Base-by-base conservation (phyloP, 805 yeast species). In the Candida silvicultrix region DNA sequence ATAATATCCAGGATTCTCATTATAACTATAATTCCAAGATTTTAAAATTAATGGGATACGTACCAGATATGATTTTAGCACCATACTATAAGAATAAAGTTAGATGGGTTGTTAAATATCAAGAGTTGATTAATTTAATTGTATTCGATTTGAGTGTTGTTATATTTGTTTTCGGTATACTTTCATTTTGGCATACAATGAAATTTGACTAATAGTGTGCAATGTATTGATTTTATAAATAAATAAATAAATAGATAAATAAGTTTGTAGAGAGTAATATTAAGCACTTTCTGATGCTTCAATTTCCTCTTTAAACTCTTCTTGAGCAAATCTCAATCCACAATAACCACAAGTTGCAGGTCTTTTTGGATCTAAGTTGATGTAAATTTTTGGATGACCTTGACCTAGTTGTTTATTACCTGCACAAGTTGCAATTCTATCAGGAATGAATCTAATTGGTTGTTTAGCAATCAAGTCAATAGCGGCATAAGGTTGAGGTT, bases 351-450 rank as follows among this genome's bases (percentile, higher is more conserved):
- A 87, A 18, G 85, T 71, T 43, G 80, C 77, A 14, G 85, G 74
- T 49, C 80, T 78, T 37, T 88, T 84, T 61, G 79, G 81, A 63
- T 87, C 95, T 60, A 88, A 74, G 65, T 86, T 86, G 65, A 87
- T 86, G 63, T 68, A 87, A 20, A 87, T 79, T 63, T 83, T 84
- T 39, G 96, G 96, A 63, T 87, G 96, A 18, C 96, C 96, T 56
- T 80, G 85, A 57, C 78, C 80, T 19, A 69, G 71, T 11, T 85
- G 85, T 55, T 73, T 80, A 54, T 85, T 82, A 36, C 96, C 96
- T 57, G 85, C 87, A 63, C 96, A 88, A 16, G 83, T 92, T 1
- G 96, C 96, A 44, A 80, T 65, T 56, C 80, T 74, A 29, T 70
- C 75, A 36, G 66, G 58, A 49, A 87, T 69, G 59, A 75, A 84